These are phyloP conservation scores for Pestalotiopsis fici DNA, from an alignment of 2,329 filamentous ascomycete species.

Conservation along the genomic window DNA sequence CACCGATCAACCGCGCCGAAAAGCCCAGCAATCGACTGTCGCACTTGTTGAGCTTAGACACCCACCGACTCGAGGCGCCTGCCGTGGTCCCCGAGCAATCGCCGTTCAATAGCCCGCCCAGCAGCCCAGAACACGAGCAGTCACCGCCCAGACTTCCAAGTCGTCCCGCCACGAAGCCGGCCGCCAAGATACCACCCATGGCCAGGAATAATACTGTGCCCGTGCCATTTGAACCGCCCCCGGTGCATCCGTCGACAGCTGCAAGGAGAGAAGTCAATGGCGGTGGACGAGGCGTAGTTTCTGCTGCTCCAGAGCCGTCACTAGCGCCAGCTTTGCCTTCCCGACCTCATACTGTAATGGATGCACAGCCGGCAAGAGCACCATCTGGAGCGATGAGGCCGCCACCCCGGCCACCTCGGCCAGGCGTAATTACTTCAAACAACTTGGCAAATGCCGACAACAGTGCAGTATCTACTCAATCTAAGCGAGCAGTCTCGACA, in stretches of 20 bases:
- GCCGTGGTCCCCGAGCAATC: conserved; percentile 55
- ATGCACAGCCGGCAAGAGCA: conserved; percentile 28
- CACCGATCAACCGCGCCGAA: conserved; percentile 77
- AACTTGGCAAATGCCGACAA: conserved; percentile 15
- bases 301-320: conserved; percentile 43
- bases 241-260: conserved; percentile 49
- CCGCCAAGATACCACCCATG: conserved; percentile 22
- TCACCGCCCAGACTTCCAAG: conserved; percentile 52
- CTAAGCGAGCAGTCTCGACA: conserved; percentile 21
- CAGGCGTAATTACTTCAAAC: conserved; percentile 24
- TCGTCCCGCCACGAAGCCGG: conserved; percentile 44
- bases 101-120: conserved; percentile 85
- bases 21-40: conserved; percentile 69
- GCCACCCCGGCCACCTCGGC: conserved; percentile 45
- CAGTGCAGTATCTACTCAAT: conserved; percentile 34
- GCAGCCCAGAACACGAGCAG: conserved; percentile 59
- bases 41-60: conserved; percentile 22
- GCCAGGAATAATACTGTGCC: conserved; percentile 34
- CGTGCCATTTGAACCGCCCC: conserved; percentile 50
- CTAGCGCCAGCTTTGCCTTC: conserved; percentile 52
- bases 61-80: conserved; percentile 30
- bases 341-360: conserved; percentile 42
- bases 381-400: conserved; percentile 33
- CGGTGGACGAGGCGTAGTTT: conserved; percentile 38
- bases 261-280: conserved; percentile 45